A percentile compares a stretch with the other conserved stretches of the same genome.
These are phyloP conservation scores for Vitis amurensis DNA, from an alignment of 164 flowering plant genomes.

Conservation along the genomic window DNA sequence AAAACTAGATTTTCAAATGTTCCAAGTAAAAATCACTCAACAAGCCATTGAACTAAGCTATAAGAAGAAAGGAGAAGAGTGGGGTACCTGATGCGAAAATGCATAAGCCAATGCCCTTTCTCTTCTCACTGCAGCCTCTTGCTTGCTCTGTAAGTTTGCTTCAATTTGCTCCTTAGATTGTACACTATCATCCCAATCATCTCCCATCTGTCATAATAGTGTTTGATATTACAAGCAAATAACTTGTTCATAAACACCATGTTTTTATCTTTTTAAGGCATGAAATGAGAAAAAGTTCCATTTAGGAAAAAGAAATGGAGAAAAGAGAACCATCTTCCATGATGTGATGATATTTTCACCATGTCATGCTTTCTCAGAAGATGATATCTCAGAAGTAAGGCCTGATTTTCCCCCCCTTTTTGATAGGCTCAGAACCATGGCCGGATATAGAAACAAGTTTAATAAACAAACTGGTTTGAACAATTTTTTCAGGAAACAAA, in stretches of 20 bases:
- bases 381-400: too few relatives aligned
- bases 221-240: not conserved
- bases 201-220: constrained; percentile 39
- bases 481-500: too few relatives aligned
- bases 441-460: too few relatives aligned
- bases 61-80: not conserved
- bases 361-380: too few relatives aligned
- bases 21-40: not conserved
- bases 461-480: too few relatives aligned
- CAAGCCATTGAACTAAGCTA: not conserved
- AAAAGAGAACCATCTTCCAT: too few relatives aligned
- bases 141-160: constrained; percentile 46
- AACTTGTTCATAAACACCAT: too few relatives aligned
- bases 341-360: too few relatives aligned
- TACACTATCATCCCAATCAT: constrained; percentile 56
- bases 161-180: constrained; percentile 66
- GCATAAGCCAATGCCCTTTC: constrained; percentile 79
- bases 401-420: too few relatives aligned
- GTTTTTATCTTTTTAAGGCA: not conserved
- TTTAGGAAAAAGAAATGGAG: too few relatives aligned
- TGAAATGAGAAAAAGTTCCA: not conserved
- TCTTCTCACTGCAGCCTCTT: constrained; percentile 67
- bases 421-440: too few relatives aligned
- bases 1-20: not conserved
- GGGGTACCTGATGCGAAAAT: constrained; percentile 63